Evolutionary conservation across 2,329 filamentous ascomycete genomes (phyloP), one percentile per base, ranked within the genome.

Genomic region (Beauveria varroae): DNA sequence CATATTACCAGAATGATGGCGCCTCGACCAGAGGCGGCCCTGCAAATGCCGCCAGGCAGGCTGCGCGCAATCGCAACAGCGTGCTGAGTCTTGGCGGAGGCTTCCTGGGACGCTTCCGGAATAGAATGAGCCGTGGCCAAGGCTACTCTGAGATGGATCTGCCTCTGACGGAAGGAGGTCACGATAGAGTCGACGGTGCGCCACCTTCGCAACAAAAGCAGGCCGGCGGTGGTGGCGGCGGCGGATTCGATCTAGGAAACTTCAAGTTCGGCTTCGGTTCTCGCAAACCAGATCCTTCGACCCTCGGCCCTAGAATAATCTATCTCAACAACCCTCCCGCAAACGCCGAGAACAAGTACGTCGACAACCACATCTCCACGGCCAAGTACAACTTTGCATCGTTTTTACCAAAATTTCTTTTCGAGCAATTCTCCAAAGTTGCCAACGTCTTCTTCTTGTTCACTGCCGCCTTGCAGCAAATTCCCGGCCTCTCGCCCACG

Each of bases 361-460:
- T 93, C 72, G 90, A 96, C 82, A 99, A 99, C 72, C 92, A 98
- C 74, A 89, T 99, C 65, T 98, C 93, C 47, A 99, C 95, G 6
- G 89, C 95, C 65, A 99, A 99, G 76, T 99, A 99, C 84, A 99
- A 98, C 74, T 69, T 91, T 70, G 81, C 90, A 60, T 96, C 92
- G 22, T 99, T 99, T 74, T 72, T 98, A 20, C 95, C 95, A 56
- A 99, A 99, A 75, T 99, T 99, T 76, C 81, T 99, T 61, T 92
- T 93, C 74, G 95, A 99, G 75, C 95, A 99, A 73, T 99, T 99
- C 77, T 97, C 93, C 64, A 99, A 97, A 80, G 96, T 97, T 75
- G 95, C 95, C 79, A 99, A 99, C 76, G 77, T 99, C 71, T 99
- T 99, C 81, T 99, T 99, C 89, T 84, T 99, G 73, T 98, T 99